phyloP scores from a whole-genome alignment of 768 basidiomycete species.

The Mycena olivaceomarginata region DNA sequence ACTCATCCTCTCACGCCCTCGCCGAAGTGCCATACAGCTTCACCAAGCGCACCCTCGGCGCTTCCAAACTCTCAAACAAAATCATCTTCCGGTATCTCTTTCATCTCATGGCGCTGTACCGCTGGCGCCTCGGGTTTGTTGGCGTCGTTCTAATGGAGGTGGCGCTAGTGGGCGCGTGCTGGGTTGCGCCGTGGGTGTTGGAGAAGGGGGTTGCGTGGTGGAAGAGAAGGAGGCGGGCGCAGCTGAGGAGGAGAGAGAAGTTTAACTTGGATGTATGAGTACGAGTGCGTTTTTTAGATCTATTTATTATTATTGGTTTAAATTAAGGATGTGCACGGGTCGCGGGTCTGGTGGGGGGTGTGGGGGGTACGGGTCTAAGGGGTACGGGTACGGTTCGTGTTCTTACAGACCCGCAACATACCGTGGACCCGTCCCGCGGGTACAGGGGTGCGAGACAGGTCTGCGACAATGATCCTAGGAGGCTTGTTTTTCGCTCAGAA shows the following conservation, averaged over 20 bases:
- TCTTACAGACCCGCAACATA: too few relatives aligned
- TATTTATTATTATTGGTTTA: neutral
- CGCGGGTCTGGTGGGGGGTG: too few relatives aligned
- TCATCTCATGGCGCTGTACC: constrained; percentile 9
- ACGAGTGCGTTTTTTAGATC: neutral
- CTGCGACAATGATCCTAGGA: too few relatives aligned
- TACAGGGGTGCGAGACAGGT: too few relatives aligned
- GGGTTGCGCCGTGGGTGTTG: neutral
- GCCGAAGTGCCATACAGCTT: constrained; percentile 28
- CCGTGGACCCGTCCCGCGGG: too few relatives aligned
- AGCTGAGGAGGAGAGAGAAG: neutral
- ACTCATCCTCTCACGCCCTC: neutral
- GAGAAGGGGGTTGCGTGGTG: neutral
- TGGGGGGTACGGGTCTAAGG: too few relatives aligned
- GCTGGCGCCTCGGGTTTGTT: constrained; percentile 11
- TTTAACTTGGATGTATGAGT: neutral
- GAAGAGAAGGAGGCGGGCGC: neutral
- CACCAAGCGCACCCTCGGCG: constrained; percentile 14
- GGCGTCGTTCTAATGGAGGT: neutral
- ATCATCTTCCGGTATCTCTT: constrained; percentile 2
- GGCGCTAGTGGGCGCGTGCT: neutral
- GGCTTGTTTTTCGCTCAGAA: too few relatives aligned
- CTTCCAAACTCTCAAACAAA: constrained; percentile 7
- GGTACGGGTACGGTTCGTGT: too few relatives aligned
- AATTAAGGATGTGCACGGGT: too few relatives aligned